Percentiles rank a stretch among this genome's conserved stretches.
Conservation (phyloP, 495 filamentous ascomycete genomes). For the Neurospora sp. region DNA sequence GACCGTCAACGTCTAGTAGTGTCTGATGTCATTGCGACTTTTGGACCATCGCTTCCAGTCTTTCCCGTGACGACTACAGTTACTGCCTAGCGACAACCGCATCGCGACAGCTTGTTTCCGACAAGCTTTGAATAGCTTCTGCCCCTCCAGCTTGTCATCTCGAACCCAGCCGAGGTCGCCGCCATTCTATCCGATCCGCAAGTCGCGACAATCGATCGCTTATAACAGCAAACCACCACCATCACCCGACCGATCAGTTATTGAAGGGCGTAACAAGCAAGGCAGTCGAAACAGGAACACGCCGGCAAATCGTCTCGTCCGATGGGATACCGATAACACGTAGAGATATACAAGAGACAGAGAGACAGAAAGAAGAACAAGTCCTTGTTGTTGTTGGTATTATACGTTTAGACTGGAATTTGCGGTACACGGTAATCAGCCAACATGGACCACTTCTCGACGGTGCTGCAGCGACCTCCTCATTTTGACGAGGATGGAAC, state of each 20-base stretch:
- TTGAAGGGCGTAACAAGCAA: too few relatives aligned
- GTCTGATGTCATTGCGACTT: conserved; percentile 7
- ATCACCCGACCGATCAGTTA: background rate
- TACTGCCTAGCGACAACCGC: conserved; percentile 4
- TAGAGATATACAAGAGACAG: background rate
- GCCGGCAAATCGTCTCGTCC: background rate
- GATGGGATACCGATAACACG: background rate
- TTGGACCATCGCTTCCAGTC: conserved; percentile 8
- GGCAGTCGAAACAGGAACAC: background rate
- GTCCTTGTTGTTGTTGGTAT: background rate
- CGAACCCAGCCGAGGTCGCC: background rate
- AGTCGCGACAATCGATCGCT: background rate
- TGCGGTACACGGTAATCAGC: background rate
- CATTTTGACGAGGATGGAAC: conserved; percentile 31
- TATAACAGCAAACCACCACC: background rate
- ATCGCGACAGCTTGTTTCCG: background rate
- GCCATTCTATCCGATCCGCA: background rate
- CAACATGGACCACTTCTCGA: conserved; percentile 36
- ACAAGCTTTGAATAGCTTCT: background rate
- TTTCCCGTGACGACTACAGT: conserved; percentile 6
- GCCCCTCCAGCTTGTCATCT: conserved; percentile 1
- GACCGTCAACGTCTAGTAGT: conserved; percentile 3
- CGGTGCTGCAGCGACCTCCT: conserved; percentile 33
- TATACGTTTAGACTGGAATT: conserved; percentile 7
- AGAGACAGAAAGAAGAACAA: background rate